These are phyloP conservation scores for Suhomyces sp. DNA, from an alignment of 805 yeast species.

Conservation along the genomic window DNA sequence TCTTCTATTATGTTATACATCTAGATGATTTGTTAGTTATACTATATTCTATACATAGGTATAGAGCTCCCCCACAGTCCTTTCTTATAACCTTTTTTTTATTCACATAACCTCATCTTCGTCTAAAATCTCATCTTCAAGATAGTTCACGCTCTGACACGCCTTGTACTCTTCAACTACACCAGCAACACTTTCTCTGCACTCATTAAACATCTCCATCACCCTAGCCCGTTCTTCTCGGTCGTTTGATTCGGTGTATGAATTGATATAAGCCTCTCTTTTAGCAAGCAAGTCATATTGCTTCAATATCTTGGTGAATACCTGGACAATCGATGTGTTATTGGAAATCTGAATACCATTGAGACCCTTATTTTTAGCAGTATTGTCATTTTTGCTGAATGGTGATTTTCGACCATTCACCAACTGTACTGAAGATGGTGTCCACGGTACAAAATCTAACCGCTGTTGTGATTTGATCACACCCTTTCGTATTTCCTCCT, in stretches of 20 bases:
- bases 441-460: constrained; percentile 81
- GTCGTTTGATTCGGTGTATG: constrained; percentile 56
- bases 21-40: no score
- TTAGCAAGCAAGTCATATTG: constrained; percentile 80
- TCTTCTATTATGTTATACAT: no score
- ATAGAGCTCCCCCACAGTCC: no score
- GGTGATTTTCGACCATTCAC: constrained; percentile 77
- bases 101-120: constrained; percentile 29
- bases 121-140: constrained; percentile 45
- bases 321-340: constrained; percentile 68
- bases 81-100: no score
- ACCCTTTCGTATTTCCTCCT: constrained; percentile 70
- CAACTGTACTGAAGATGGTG: constrained; percentile 74
- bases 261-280: constrained; percentile 80
- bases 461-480: constrained; percentile 61
- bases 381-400: constrained; percentile 43
- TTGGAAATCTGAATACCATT: constrained; percentile 85
- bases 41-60: no score
- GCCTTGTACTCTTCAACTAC: constrained; percentile 49
- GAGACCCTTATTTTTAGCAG: constrained; percentile 31
- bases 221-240: constrained; percentile 42
- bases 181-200: constrained; percentile 46
- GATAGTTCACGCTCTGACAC: constrained; percentile 41
- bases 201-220: constrained; percentile 48
- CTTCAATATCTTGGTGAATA: constrained; percentile 63